Conservation (phyloP, 2,329 filamentous ascomycete species). For the Colletotrichum sp. region DNA sequence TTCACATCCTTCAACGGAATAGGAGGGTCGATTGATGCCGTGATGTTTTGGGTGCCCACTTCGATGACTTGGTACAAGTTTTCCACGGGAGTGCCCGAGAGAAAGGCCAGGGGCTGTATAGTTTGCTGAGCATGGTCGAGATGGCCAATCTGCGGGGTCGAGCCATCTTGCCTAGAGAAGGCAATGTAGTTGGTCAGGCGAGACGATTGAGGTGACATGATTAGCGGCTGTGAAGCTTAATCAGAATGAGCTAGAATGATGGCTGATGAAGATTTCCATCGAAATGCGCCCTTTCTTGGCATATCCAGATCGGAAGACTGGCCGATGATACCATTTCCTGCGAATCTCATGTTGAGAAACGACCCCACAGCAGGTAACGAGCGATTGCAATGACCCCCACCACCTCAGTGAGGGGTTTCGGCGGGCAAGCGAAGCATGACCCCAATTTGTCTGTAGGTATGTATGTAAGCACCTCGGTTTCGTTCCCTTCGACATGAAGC, state of each 20-base stretch:
- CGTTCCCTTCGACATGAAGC: too few relatives aligned
- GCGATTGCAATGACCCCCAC: neutral
- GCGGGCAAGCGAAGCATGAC: neutral
- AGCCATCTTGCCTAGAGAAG: neutral
- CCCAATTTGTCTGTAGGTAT: neutral
- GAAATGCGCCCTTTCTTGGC: neutral
- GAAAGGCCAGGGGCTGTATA: slow-evolving; percentile 48
- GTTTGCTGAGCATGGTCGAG: neutral
- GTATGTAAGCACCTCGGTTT: neutral
- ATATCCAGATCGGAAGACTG: neutral
- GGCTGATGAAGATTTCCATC: neutral
- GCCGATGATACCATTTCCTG: slow-evolving; percentile 10
- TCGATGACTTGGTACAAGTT: slow-evolving; percentile 59
- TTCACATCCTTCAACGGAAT: slow-evolving; percentile 39
- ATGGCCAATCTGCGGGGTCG: neutral
- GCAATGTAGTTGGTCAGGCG: neutral
- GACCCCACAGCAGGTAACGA: neutral
- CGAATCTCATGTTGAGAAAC: slow-evolving; percentile 1
- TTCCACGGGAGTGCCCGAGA: slow-evolving; percentile 48
- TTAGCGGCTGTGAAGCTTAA: neutral
- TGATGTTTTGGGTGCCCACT: slow-evolving; percentile 42
- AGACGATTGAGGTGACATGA: neutral
- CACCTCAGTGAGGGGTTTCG: neutral
- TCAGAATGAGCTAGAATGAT: neutral
- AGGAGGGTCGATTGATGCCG: slow-evolving; percentile 31